A percentile compares a stretch with the other conserved stretches of the same genome.
Evolutionary conservation across 139 green algal genomes (phyloP).

Genomic region (Spirogloea muscicola): DNA sequence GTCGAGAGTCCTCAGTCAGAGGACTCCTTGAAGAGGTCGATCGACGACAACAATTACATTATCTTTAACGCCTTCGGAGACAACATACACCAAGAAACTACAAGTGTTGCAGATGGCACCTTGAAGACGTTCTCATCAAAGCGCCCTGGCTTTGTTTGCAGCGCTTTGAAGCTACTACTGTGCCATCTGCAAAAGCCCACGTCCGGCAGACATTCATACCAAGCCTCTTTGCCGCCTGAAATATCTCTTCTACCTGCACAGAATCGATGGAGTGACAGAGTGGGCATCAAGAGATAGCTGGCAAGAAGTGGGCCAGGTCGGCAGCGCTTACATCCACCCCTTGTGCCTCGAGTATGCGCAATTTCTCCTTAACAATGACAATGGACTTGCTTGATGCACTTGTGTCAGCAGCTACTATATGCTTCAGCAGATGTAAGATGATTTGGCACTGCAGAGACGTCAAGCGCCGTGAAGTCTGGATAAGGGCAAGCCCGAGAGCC

Average conservation of each 20-base stretch:
- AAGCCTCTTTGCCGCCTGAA: neutral
- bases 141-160: neutral
- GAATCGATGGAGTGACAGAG: too few species aligned
- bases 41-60: too few species aligned
- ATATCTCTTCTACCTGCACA: slow-evolving; percentile 11
- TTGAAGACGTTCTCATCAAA: slow-evolving; percentile 1
- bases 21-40: too few species aligned
- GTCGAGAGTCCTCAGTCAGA: too few species aligned
- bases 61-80: too few species aligned
- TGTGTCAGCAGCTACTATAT: neutral
- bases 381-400: neutral
- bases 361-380: neutral
- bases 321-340: neutral
- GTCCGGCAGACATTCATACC: slow-evolving; percentile 21
- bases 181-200: slow-evolving; percentile 17
- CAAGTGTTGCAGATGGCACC: too few species aligned
- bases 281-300: neutral
- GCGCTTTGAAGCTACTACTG: neutral
- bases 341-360: too few species aligned
- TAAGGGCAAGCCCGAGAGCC: neutral
- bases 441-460: neutral
- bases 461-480: too few species aligned
- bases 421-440: neutral
- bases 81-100: too few species aligned
- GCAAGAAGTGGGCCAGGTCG: neutral